Base-by-base conservation (phyloP, 2,329 filamentous ascomycete genomes). In the Chaetomium sp. region DNA sequence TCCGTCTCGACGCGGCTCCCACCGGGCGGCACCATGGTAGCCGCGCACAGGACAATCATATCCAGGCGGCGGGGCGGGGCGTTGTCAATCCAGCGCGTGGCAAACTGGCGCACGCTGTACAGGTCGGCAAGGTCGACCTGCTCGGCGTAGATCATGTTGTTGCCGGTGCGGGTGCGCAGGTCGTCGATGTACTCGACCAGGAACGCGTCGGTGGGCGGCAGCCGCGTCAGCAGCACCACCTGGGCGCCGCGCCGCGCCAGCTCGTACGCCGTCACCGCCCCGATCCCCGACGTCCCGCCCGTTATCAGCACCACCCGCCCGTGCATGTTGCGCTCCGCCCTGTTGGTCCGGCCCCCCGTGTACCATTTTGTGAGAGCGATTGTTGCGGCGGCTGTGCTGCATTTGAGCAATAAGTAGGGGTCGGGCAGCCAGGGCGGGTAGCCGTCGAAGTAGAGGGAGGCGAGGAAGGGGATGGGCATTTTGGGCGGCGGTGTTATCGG, bases 11-110 rank as follows among this genome's bases (percentile, higher is more conserved):
- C 79, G 31, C 85, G 81, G 68, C 81, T 78, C 5, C 84, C 82
- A 1, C 88, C 90, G 12, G 84, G 85, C 2, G 92, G 89, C 4
- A 90, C 91, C 70, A 93, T 80, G 0, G 89, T 90, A 53, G 90
- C 90, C 10, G 90, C 95, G 76, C 93, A 97, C 21, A 99, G 83
- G 23, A 99, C 85, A 55, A 99, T 81, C 87, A 94, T 93, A 76
- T 99, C 95, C 7, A 99, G 81, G 56, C 96, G 84, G 63, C 96
- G 85, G 9, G 93, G 92, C 2, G 95, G 94, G 25, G 91, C 86
- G 76, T 97, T 98, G 77, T 99, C 94, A 70, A 99, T 92, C 94
- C 96, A 99, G 80, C 92, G 94, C 0, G 95, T 99, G 13, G 95
- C 95, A 75, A 99, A 99, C 68, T 89, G 84, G 47, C 95, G 90